These are phyloP conservation scores for Phytopythium montanum DNA, from an alignment of 352 stramenopile genomes.

Conservation along the genomic window DNA sequence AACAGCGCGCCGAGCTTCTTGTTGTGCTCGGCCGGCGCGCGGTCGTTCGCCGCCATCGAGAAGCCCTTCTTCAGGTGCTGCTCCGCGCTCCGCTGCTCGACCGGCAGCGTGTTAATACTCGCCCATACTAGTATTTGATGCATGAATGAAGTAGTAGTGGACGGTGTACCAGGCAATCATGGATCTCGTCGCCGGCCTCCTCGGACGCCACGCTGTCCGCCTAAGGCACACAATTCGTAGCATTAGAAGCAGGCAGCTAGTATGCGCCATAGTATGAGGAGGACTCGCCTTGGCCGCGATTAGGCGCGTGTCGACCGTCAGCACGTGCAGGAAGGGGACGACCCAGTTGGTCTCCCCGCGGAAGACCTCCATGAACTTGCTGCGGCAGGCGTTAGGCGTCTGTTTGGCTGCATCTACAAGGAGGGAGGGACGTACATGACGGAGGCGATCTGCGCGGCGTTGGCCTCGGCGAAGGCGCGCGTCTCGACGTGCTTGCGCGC, in stretches of 20 bases:
- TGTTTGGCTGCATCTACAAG: background rate
- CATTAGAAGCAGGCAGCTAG: background rate
- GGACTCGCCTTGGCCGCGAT: conserved; percentile 44
- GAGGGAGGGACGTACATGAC: conserved; percentile 45
- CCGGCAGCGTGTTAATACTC: too few species aligned
- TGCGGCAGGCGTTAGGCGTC: conserved; percentile 17
- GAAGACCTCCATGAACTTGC: conserved; percentile 87
- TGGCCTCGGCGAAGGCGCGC: conserved; percentile 48
- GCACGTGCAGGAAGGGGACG: conserved; percentile 73
- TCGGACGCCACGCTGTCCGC: conserved; percentile 63
- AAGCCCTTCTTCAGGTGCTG: conserved; percentile 88
- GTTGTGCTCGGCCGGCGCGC: conserved; percentile 70
- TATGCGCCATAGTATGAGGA: too few species aligned
- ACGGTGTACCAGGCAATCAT: conserved; percentile 60
- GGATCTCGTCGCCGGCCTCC: conserved; percentile 64
- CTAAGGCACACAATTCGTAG: conserved; percentile 15
- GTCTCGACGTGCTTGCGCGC: conserved; percentile 54
- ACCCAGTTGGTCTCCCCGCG: conserved; percentile 84
- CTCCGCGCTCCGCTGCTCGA: conserved; percentile 61
- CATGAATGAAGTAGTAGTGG: too few species aligned
- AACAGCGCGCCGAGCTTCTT: conserved; percentile 87
- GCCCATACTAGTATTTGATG: too few species aligned
- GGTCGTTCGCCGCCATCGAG: conserved; percentile 82
- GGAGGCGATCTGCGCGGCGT: conserved; percentile 58
- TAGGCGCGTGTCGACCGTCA: conserved; percentile 78